Base-by-base conservation (phyloP, 208 protist genomes). In the Leptomonas seymouri region DNA sequence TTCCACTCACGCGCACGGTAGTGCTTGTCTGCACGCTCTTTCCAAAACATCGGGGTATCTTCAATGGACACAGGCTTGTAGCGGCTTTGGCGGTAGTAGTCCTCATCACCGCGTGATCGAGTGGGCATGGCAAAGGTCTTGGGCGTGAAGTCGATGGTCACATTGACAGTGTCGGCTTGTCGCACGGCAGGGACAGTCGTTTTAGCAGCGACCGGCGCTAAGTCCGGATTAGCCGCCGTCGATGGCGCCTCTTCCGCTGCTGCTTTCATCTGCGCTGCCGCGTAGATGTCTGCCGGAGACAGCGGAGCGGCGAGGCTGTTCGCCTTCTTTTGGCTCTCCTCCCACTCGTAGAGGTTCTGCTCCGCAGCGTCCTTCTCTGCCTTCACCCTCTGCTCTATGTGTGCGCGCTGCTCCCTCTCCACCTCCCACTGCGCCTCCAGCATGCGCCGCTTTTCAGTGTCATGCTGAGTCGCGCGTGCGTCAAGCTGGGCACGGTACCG, bases 1-100 rank as follows among this genome's bases (percentile, higher is more conserved):
- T 81, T 85, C 85, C 84, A 97, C 58, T 87, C 83, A 50, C 81
- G 82, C 16, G 72, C 71, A 30, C 84, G 71, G 80, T 93, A 97
- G 64, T 86, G 84, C 64, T 80, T 84, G 76, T 97, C 93, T 25
- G 81, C 93, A 11, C 80, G 74, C 64, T 97, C 88, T 74, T 97
- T 97, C 88, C 90, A 97, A 67, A 95, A 97, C 82, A 97, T 93
- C 16, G 93, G 93, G 49, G 87, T 95, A 70, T 97, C 93, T 76
- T 95, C 87, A n/a, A 97, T 82, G 14, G 80, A 88, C 12, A 93
- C 85, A 14, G 93, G 93, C 68, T 95, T 96, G 84, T 97, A 97
- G 74, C 91, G 87, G 62, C 91, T 96, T 63, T 87, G 81, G 30
- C 91, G 90, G 73, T 97, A 97, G 82, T 94, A 94, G 64, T 96